Evolutionary conservation across 139 green algal genomes (phyloP), one percentile per base, ranked within the genome.

Genomic region (Ostreobium quekettii): DNA sequence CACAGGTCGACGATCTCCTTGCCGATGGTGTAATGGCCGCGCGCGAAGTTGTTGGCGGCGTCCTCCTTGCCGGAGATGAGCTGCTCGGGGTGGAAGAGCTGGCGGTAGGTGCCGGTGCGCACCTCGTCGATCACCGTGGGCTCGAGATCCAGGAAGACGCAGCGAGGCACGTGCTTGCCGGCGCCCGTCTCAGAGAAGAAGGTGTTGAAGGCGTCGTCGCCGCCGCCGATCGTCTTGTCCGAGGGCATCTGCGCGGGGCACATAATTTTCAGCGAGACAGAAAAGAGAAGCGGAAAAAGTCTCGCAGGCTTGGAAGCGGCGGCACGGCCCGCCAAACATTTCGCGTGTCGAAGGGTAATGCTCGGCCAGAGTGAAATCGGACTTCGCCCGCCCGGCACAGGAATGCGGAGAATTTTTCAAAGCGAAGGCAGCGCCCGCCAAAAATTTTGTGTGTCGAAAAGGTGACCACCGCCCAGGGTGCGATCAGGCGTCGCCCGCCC

Each of bases 61-160:
- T 92, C 87, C 81, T 97, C 91, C 86, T 97, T 97, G 74, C 91
- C 91, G 53, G 81, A 91, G 85, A 97, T 97, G 65, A 97, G 89
- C 90, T 97, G 91, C 85, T 96, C 91, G 59, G 91, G 91, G 83
- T 97, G 91, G 88, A 96, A 97, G 79, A 97, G 87, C 88, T 97
- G 89, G 77, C 89, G 82, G 85, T 96, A 96, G 70, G 91, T 95
- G 77, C 91, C 91, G 49, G 89, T 95, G 79, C 91, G 86, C 70
- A 96, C 89, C 85, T 97, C 90, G 66, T 97, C 91, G 36, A 97
- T 91, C 42, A 97, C 91, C 62, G 91, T 97, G 68, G 88, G 89
- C 86, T 97, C 91, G 69, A 97, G 87, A 76, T 97, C 91, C 22
- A 97, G 83, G 79, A 96, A 97, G 60, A 97, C 86, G 78, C 76